phyloP scores from a whole-genome alignment of 768 basidiomycete species.

The Boletus pseudo-olivaceus region DNA sequence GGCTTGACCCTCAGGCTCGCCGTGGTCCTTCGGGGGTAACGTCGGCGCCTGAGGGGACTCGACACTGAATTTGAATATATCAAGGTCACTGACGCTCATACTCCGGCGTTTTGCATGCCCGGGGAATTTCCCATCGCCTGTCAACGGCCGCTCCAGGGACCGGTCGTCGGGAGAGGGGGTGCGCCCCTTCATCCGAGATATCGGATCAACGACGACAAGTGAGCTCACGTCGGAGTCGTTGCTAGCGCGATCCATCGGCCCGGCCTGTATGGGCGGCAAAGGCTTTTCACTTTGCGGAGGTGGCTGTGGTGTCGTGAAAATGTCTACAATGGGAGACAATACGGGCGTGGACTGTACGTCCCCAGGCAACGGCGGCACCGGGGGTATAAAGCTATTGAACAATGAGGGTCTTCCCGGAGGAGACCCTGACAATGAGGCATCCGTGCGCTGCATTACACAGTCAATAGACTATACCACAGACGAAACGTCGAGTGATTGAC shows the following conservation, averaged over 20 bases:
- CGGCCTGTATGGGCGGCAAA: constrained; percentile 53
- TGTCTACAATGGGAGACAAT: constrained; percentile 49
- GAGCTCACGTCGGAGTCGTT: constrained; percentile 52
- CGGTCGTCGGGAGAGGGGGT: constrained; percentile 31
- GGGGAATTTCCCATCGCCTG: constrained; percentile 27
- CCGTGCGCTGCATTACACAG: constrained; percentile 48
- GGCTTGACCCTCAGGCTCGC: constrained; percentile 23
- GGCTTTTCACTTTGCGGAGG: constrained; percentile 50
- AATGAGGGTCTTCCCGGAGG: constrained; percentile 28
- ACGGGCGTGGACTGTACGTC: constrained; percentile 36
- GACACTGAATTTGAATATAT: constrained; percentile 44
- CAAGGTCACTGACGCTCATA: constrained; percentile 69
- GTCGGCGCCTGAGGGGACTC: constrained; percentile 36
- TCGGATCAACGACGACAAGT: constrained; percentile 53
- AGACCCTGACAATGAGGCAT: constrained; percentile 37
- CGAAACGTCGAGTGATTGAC: constrained; percentile 17
- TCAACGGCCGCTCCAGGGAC: constrained; percentile 23
- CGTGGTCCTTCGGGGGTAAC: constrained; percentile 33
- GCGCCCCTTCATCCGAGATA: constrained; percentile 37
- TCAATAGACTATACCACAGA: constrained; percentile 14
- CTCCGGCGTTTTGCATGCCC: constrained; percentile 56
- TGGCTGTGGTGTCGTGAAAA: constrained; percentile 39
- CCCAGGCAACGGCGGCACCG: constrained; percentile 49
- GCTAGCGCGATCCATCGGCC: constrained; percentile 34
- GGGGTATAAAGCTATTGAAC: constrained; percentile 37